Evolutionary conservation across 306 rosid species (phyloP).

Genomic region (Cyamopsis tetragonoloba): DNA sequence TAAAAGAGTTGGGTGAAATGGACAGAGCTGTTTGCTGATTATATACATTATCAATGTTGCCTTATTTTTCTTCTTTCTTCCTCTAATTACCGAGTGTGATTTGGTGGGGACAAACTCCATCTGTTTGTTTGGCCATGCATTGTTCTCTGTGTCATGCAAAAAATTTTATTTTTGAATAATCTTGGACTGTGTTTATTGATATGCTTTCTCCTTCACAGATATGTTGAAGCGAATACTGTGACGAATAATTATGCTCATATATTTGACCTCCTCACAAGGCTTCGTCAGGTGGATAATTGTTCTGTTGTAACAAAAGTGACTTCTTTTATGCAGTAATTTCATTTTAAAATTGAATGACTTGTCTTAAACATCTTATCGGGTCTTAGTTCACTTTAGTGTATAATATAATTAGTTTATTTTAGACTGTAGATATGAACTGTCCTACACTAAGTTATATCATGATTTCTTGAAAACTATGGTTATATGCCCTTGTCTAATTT

Average conservation of each 20-base stretch:
- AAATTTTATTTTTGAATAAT: not conserved
- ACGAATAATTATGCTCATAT: slow-evolving; percentile 83
- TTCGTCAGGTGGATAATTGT: slow-evolving; percentile 69
- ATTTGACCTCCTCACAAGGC: slow-evolving; percentile 89
- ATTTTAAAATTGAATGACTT: slow-evolving; percentile 4
- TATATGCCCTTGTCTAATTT: not conserved
- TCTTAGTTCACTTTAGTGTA: not conserved
- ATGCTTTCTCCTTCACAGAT: slow-evolving; percentile 49
- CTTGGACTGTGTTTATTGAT: slow-evolving; percentile 6
- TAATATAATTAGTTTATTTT: not conserved
- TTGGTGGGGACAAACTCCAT: too few relatives aligned
- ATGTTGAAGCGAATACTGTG: slow-evolving; percentile 60
- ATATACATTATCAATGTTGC: not conserved
- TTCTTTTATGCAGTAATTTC: not conserved
- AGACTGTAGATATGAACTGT: not conserved
- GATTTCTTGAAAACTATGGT: not conserved
- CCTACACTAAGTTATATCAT: not conserved
- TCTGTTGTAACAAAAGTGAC: not conserved
- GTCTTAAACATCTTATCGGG: not conserved
- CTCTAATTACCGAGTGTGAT: not conserved
- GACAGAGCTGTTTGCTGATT: not conserved
- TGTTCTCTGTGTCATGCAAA: not conserved
- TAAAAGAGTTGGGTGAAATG: not conserved
- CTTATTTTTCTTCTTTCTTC: not conserved
- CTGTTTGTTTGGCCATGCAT: not conserved